Evolutionary conservation across 805 yeast genomes (phyloP), one percentile per base, ranked within the genome.

Genomic region (Metschnikowia henanensis): DNA sequence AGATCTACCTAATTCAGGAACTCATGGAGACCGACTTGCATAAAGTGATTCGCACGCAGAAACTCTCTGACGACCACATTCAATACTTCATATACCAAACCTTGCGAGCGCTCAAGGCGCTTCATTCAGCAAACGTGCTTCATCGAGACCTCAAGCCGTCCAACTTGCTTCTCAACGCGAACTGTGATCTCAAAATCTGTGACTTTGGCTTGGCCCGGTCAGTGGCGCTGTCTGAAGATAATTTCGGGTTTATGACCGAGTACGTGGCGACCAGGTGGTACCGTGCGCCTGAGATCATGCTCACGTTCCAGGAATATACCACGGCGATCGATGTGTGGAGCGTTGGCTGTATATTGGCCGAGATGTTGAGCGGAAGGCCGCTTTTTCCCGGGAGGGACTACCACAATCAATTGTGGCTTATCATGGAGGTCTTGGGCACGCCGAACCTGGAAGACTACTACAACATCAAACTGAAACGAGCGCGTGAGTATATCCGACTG

Each of bases 191-290:
- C 52, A 92, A 92, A 61, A 78, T 92, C 40, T 90, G 97, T 65
- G 98, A 92, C 65, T 92, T 92, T 64, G 98, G 98, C 0, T 73
- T 92, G 35, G 97, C 98, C 1, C 70, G 87, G 46, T 68, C 81
- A 17, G 76, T 80, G 46, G 80, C 88, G 29, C 72, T 78, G 46
- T 71, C 70, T 43, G 83, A 83, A 56, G 83, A 81, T 58, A 83
- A 81, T 59, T 77, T 80, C 48, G 89, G 88, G 5, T 83, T 82
- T 62, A 85, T 92, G 95, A 92, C 98, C 2, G 98, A 92, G 65
- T 92, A 92, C 61, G 98, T 92, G 34, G 98, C 98, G 8, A 92
- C 98, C 3, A 73, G 98, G 52, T 92, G 98, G 97, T 92, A 92
- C 65, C 75, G 98, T 44, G 98, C 98, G 0, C 98, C 98, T 0